Evolutionary conservation across 202 grass and related monocot genomes (phyloP), one percentile per base, ranked within the genome.

Genomic region (Cymbopogon flexuosus): DNA sequence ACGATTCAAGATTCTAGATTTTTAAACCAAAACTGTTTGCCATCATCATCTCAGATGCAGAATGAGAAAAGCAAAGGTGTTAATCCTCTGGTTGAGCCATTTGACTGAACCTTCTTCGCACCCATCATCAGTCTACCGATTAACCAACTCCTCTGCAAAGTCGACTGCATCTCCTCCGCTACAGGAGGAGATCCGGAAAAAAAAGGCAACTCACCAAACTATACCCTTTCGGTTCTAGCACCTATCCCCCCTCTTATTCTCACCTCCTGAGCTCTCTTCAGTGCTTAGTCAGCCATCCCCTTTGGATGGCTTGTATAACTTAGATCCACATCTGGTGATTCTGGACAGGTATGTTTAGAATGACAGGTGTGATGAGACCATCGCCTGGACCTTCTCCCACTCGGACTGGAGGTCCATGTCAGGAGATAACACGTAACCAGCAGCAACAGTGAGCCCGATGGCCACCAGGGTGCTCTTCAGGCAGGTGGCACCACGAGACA

Each of bases 381-480:
- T 81, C 2, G 77, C 78, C 19, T 86, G 87, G 70, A 96, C 49
- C 81, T 96, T 91, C 27, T 94, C 79, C 82, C 83, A 87, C 70
- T 92, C 89, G 2, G 73, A 59, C 0, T 68, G 70, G 10, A 89
- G 57, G 72, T 93, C 87, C 10, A 90, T 45, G 80, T 87, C 78
- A 57, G 90, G 87, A 63, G 83, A 85, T 15, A 92, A 56, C 34
- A 63, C 68, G 31, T 89, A 84, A 35, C 82, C 87, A 15, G 85
- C 83, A 3, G 63, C 87, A 31, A 76, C 83, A 2, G 83, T 83
- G 0, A 96, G 77, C 0, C 84, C 33, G 0, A 99, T 77, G 40
- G 90, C 74, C 31, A 91, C 46, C 62, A 91, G 51, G 69, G 83
- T 81, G 57, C 83, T 79, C 72, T 96, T 99, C 58, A 99, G 43